A percentile compares a stretch with the other conserved stretches of the same genome.
phyloP scores from a whole-genome alignment of 139 green algal genomes.

The Coelastrella sp. region DNA sequence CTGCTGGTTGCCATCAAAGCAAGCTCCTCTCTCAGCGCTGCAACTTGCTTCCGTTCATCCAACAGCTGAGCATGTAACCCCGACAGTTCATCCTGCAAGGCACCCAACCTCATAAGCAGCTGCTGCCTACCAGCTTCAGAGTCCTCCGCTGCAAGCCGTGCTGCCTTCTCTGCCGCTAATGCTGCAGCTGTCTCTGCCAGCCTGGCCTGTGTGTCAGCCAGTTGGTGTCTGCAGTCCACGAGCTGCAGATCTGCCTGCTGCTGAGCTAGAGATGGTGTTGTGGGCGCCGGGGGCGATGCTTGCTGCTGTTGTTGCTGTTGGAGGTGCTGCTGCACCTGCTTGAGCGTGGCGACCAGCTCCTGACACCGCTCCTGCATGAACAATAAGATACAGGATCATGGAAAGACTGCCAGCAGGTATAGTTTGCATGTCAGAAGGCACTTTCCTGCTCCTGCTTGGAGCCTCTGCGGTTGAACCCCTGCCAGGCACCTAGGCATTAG shows the following conservation, averaged over 20 bases:
- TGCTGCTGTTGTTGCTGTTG: conserved; percentile 23
- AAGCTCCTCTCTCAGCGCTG: conserved; percentile 15
- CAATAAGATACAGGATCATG: neutral
- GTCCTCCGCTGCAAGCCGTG: conserved; percentile 23
- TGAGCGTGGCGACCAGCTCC: neutral
- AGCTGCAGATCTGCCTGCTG: neutral
- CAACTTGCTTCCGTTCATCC: neutral
- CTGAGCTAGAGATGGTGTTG: neutral
- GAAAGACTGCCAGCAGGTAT: neutral
- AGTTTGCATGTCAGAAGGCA: no score
- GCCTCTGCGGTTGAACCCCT: no score
- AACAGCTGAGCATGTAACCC: conserved; percentile 27
- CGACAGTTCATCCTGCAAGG: neutral
- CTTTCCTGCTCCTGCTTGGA: no score
- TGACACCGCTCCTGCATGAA: conserved; percentile 11
- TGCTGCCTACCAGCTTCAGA: conserved; percentile 4
- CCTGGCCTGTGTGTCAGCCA: neutral
- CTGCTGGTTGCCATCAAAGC: conserved; percentile 12
- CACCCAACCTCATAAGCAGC: neutral
- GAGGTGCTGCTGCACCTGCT: conserved; percentile 31
- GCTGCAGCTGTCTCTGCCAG: neutral
- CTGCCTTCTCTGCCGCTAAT: neutral
- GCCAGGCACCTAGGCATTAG: no score
- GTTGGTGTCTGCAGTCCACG: neutral
- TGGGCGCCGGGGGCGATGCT: neutral